Conservation (phyloP, 345 rosid species). For the Euclidium syriacum region DNA sequence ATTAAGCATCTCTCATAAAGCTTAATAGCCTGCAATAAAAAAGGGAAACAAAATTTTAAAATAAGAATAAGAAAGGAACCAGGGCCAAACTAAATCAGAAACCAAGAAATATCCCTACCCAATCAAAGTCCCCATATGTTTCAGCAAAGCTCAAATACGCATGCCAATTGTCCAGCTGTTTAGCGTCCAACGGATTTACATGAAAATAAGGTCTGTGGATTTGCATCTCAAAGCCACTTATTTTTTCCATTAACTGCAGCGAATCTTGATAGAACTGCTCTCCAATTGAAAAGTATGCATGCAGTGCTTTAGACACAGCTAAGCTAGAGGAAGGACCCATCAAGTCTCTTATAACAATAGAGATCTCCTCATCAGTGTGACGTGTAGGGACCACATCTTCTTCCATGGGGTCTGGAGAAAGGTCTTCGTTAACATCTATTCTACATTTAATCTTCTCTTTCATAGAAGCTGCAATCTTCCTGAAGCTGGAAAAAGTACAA, state of each 20-base stretch:
- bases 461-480: slow-evolving; percentile 57
- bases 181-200: slow-evolving; percentile 51
- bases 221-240: slow-evolving; percentile 50
- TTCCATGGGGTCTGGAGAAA: slow-evolving; percentile 34
- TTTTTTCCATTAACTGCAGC: slow-evolving; percentile 44
- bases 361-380: slow-evolving; percentile 44
- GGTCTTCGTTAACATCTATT: slow-evolving; percentile 28
- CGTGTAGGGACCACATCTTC: slow-evolving; percentile 36
- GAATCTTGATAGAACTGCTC: slow-evolving; percentile 51
- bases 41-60: background rate
- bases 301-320: slow-evolving; percentile 48
- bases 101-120: slow-evolving; percentile 47
- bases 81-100: slow-evolving; percentile 17
- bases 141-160: slow-evolving; percentile 76
- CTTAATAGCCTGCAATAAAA: slow-evolving; percentile 55
- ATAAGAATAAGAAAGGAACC: slow-evolving; percentile 5
- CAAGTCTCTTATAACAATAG: slow-evolving; percentile 46
- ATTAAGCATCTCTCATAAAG: slow-evolving; percentile 89
- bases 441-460: slow-evolving; percentile 45
- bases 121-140: slow-evolving; percentile 71
- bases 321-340: slow-evolving; percentile 52
- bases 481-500: slow-evolving; percentile 50
- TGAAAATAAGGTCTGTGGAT: slow-evolving; percentile 81
- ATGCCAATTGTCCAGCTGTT: slow-evolving; percentile 81
- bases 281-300: slow-evolving; percentile 53